Evolutionary conservation across 1,284 basidiomycete genomes (phyloP).

Genomic region (Golubevia sp.): DNA sequence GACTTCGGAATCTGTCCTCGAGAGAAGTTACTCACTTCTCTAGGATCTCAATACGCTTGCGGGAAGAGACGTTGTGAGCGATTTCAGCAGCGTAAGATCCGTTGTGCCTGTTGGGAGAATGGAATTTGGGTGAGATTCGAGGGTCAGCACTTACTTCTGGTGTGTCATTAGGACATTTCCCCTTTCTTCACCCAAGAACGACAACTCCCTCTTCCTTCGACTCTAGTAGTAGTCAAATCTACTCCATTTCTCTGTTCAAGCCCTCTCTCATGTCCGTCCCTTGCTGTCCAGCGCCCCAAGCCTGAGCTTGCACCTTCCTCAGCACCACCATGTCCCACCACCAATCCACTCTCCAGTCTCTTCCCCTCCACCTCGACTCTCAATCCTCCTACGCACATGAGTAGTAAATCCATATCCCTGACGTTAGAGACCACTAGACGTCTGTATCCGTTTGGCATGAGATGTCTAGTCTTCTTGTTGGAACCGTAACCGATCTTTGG

Average conservation of each 20-base stretch:
- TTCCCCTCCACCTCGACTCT: neutral
- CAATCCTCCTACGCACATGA: conserved; percentile 37
- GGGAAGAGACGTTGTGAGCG: conserved; percentile 94
- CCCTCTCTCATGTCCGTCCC: conserved; percentile 1
- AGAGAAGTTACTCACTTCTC: conserved; percentile 70
- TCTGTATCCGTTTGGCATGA: conserved; percentile 61
- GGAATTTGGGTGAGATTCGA: no score
- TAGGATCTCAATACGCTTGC: conserved; percentile 91
- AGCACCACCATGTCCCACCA: no score
- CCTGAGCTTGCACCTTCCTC: neutral
- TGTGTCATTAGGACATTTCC: no score
- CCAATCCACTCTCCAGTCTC: no score
- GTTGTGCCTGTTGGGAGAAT: no score
- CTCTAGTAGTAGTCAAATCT: no score
- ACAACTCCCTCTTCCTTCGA: no score
- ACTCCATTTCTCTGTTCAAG: neutral
- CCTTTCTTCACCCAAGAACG: no score
- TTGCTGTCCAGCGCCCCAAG: no score
- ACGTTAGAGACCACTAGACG: conserved; percentile 57
- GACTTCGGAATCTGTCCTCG: no score
- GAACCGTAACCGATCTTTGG: conserved; percentile 61
- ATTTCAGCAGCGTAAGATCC: conserved; percentile 94
- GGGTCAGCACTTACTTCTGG: no score
- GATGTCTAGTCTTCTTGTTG: conserved; percentile 62
- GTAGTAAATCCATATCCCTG: conserved; percentile 56